Conservation (phyloP, 202 grass and related monocot species). For the Sporobolus alterniflorus region DNA sequence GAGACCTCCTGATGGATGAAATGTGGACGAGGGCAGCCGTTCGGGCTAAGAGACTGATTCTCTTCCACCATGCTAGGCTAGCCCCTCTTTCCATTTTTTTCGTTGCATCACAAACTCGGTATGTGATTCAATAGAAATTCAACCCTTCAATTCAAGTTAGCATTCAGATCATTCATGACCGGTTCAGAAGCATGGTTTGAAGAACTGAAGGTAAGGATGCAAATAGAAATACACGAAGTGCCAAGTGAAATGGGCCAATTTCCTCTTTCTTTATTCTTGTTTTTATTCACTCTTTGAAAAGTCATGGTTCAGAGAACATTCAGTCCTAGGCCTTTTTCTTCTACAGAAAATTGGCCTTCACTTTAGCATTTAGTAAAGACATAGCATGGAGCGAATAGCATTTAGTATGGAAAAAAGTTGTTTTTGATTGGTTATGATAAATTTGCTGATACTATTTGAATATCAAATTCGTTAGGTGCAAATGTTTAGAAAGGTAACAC, state of each 20-base stretch:
- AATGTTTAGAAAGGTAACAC: no score
- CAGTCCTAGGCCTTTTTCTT: no score
- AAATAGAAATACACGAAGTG: not conserved
- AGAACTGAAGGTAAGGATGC: not conserved
- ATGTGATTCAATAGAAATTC: not conserved
- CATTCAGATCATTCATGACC: not conserved
- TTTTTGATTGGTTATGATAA: no score
- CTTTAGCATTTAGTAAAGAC: no score
- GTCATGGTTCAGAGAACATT: no score
- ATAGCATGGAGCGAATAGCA: no score
- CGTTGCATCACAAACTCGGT: not conserved
- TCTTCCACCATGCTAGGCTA: constrained; percentile 44
- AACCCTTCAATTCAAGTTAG: not conserved
- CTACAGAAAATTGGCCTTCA: no score
- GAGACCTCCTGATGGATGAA: constrained; percentile 21
- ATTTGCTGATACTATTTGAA: no score
- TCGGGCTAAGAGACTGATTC: constrained; percentile 50
- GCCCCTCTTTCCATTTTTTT: constrained; percentile 18
- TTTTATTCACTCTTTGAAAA: no score
- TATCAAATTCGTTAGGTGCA: no score
- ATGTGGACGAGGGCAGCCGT: constrained; percentile 37
- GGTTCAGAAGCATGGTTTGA: not conserved
- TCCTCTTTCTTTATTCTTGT: not conserved
- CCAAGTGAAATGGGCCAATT: not conserved
- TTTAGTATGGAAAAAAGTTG: no score